Evolutionary conservation across 208 protist genomes (phyloP), one percentile per base, ranked within the genome.

Genomic region (Trypanosomatidae sp.): DNA sequence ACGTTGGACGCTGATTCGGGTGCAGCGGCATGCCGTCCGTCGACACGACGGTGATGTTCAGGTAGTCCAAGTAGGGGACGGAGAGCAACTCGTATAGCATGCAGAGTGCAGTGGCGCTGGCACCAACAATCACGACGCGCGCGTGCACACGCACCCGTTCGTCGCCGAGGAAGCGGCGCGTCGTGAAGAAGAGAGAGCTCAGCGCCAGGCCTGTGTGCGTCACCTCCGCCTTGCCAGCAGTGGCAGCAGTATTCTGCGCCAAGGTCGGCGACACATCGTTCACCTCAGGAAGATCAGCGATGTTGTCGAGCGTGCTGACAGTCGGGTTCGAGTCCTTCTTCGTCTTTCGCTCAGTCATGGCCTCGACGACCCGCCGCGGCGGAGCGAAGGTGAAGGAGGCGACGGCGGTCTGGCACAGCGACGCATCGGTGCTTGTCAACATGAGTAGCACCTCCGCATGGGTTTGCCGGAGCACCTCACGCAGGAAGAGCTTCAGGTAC

Each of bases 31-130:
- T 62, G 33, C 91, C 91, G 75, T 97, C 91, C 0, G 83, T 91
- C 3, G 92, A 94, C 39, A 98, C 74, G n/a, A 98, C 83, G 0
- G 95, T 80, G 58, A 98, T 76, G 78, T 97, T 97, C 25, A 82
- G 87, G 80, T 95, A 94, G 53, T 74, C 82, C n/a, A 92, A 76
- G 79, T 95, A 97, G 22, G 95, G 91, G 0, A 96, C 77, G 25
- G 73, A 53, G 30, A 95, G 73, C 46, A 97, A 87, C 47, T 82
- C 83, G 72, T 98, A 83, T 64, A 98, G 81, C 75, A 90, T 84
- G 36, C 81, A 66, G 7, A 97, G 77, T 5, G 88, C 93, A 5
- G 93, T 98, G 19, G 87, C 71, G 13, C 91, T 88, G 33, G 92
- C 91, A 8, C 95, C 95, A 25, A 96, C 89, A 43, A 98, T 77